phyloP scores from a whole-genome alignment of 768 basidiomycete species.

The Russula compacta region DNA sequence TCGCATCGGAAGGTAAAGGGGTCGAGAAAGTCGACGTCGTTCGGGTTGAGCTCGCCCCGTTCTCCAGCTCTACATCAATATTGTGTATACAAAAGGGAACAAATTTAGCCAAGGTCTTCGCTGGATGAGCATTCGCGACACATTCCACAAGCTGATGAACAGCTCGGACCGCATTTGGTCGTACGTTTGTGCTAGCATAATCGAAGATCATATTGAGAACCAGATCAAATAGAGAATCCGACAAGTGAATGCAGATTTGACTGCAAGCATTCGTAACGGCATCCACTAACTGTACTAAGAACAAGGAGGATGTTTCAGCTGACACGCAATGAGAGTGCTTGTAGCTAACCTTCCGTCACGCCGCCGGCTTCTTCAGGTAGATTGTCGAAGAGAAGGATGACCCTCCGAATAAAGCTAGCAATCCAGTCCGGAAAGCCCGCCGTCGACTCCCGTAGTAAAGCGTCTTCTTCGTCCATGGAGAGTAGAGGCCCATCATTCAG shows the following conservation, averaged over 20 bases:
- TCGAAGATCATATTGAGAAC: constrained; percentile 78
- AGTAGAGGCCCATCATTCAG: constrained; percentile 31
- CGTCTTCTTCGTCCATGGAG: constrained; percentile 60
- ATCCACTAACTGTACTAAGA: constrained; percentile 62
- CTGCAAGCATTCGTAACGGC: constrained; percentile 68
- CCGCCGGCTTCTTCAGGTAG: constrained; percentile 76
- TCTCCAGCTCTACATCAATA: constrained; percentile 70
- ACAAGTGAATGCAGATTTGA: constrained; percentile 68
- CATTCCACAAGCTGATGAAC: constrained; percentile 83
- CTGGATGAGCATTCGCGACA: constrained; percentile 70
- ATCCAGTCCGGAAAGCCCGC: constrained; percentile 77
- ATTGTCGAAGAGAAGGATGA: constrained; percentile 75
- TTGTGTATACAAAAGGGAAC: constrained; percentile 61
- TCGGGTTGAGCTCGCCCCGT: constrained; percentile 68
- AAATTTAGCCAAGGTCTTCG: constrained; percentile 71
- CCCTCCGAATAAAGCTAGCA: constrained; percentile 66
- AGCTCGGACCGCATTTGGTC: constrained; percentile 78
- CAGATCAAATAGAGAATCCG: constrained; percentile 66
- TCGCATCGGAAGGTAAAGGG: constrained; percentile 71
- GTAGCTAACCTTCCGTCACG: constrained; percentile 47
- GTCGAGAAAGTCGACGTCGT: constrained; percentile 57
- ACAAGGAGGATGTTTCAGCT: not conserved
- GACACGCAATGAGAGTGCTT: not conserved
- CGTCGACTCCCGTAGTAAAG: constrained; percentile 59
- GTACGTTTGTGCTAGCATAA: constrained; percentile 72